Evolutionary conservation across 1,139 yeast genomes (phyloP).

Genomic region (Suhomyces maxii): DNA sequence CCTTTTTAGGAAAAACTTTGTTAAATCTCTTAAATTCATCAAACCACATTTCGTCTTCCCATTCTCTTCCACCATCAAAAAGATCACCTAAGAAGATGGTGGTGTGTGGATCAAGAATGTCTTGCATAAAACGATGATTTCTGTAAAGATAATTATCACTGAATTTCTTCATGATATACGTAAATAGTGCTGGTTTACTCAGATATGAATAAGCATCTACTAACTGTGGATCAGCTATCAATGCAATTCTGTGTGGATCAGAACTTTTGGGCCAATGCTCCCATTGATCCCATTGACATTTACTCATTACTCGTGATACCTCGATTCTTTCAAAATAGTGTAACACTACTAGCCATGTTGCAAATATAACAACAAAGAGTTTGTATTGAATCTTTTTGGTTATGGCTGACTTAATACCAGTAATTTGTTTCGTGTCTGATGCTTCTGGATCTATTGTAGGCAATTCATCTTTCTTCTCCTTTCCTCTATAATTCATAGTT

Average conservation of each 20-base stretch:
- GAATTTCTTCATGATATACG: constrained; percentile 46
- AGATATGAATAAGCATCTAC: constrained; percentile 79
- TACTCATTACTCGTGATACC: constrained; percentile 47
- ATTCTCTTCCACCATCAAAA: constrained; percentile 93
- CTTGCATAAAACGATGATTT: constrained; percentile 67
- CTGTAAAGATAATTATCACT: constrained; percentile 79
- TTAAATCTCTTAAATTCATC: constrained; percentile 72
- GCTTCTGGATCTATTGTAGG: not conserved
- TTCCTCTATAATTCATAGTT: constrained; percentile 13
- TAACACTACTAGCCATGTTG: constrained; percentile 38
- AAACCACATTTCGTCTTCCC: constrained; percentile 66
- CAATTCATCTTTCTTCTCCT: constrained; percentile 11
- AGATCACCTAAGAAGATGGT: constrained; percentile 84
- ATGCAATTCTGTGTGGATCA: constrained; percentile 59
- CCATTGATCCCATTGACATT: constrained; percentile 68
- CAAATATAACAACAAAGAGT: not conserved
- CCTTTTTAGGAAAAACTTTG: constrained; percentile 55
- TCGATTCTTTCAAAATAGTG: constrained; percentile 62
- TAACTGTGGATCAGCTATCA: constrained; percentile 91
- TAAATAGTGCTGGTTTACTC: constrained; percentile 46
- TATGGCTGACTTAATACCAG: not conserved
- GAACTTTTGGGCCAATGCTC: constrained; percentile 48
- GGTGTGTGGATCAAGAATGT: constrained; percentile 67
- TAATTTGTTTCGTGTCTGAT: not conserved
- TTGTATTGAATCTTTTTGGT: not conserved